Percentiles rank a stretch among this genome's conserved stretches.
Conservation (phyloP, 2,329 filamentous ascomycete species). For the Fusarium clavum region DNA sequence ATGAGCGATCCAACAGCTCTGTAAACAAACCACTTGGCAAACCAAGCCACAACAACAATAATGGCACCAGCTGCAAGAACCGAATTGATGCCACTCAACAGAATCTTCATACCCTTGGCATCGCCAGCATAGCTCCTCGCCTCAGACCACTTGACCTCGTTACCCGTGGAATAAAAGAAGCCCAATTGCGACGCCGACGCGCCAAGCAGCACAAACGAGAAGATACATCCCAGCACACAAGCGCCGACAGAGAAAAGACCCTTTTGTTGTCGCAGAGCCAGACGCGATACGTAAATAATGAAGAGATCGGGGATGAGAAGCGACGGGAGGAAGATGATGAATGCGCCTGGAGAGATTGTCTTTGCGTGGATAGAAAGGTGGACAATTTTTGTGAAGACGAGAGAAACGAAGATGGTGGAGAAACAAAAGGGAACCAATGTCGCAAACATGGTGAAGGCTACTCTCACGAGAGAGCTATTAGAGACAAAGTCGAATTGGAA, state of each 20-base stretch:
- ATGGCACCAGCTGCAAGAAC: conserved; percentile 39
- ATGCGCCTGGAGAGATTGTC: conserved; percentile 40
- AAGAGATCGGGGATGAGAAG: conserved; percentile 47
- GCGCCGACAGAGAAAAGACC: conserved; percentile 41
- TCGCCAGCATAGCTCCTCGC: conserved; percentile 47
- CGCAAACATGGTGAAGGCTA: conserved; percentile 35
- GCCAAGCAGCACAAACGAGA: conserved; percentile 47
- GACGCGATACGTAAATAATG: conserved; percentile 43
- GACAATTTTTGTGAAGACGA: conserved; percentile 47
- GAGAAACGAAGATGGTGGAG: conserved; percentile 46
- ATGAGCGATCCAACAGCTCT: conserved; percentile 39
- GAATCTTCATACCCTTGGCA: conserved; percentile 49
- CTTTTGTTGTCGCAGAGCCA: conserved; percentile 46
- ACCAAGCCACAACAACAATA: conserved; percentile 43
- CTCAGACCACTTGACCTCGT: conserved; percentile 50
- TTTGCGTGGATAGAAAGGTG: conserved; percentile 47
- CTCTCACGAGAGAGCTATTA: not conserved
- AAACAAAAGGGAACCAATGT: conserved; percentile 47
- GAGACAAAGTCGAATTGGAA: not conserved
- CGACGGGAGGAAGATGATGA: conserved; percentile 48
- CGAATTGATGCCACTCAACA: conserved; percentile 47
- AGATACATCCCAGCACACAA: conserved; percentile 41
- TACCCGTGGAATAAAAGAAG: conserved; percentile 50
- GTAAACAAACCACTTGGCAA: conserved; percentile 44
- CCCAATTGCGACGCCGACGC: conserved; percentile 50